A percentile compares a stretch with the other conserved stretches of the same genome.
Evolutionary conservation across 2,329 filamentous ascomycete genomes (phyloP).

Genomic region (Fusarium multiceps): DNA sequence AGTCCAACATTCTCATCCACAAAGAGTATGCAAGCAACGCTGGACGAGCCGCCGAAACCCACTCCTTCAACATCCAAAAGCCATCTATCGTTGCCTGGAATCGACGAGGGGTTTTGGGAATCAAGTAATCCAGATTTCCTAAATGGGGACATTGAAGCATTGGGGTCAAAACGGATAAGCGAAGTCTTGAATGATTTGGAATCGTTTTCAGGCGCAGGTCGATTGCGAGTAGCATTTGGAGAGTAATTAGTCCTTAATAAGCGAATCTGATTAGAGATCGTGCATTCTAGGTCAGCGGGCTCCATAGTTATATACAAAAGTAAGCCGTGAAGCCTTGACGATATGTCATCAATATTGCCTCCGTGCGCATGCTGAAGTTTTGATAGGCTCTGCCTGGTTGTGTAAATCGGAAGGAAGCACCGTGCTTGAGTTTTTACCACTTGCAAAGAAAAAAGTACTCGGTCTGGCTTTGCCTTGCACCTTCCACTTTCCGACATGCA

Average conservation of each 20-base stretch:
- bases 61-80: conserved; percentile 1
- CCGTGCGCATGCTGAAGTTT: not conserved
- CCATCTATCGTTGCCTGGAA: conserved; percentile 27
- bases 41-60: not conserved
- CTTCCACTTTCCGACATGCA: not conserved
- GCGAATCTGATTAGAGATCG: not conserved
- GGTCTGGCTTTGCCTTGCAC: not conserved
- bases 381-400: not conserved
- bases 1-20: conserved; percentile 29
- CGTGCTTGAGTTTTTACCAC: not conserved
- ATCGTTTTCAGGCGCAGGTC: conserved; percentile 41
- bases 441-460: not conserved
- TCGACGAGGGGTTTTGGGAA: not conserved
- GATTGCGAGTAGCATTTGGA: conserved; percentile 7
- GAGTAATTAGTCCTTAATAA: not conserved
- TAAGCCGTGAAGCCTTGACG: not conserved
- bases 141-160: not conserved
- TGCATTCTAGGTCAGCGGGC: not conserved
- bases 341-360: not conserved
- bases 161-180: conserved; percentile 38
- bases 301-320: not conserved
- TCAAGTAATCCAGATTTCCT: not conserved
- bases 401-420: not conserved
- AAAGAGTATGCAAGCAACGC: conserved; percentile 17
- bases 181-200: conserved; percentile 42